Conservation (phyloP, 495 filamentous ascomycete species). For the Penicillium coprophilum region DNA sequence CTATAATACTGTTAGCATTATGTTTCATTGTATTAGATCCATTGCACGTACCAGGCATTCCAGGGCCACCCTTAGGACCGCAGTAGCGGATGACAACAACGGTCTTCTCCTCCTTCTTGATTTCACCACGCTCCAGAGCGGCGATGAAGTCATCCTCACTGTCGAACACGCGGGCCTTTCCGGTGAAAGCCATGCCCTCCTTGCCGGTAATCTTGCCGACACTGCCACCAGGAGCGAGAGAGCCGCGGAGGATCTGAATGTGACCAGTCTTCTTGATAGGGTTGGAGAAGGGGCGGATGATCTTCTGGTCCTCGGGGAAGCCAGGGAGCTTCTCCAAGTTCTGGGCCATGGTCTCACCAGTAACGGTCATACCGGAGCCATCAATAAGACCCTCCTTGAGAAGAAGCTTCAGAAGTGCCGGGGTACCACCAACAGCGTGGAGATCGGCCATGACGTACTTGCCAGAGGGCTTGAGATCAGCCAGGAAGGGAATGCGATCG, state of each 20-base stretch:
- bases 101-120: conserved; percentile 96
- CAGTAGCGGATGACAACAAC: conserved; percentile 98
- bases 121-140: conserved; percentile 74
- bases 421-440: conserved; percentile 86
- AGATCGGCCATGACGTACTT: conserved; percentile 97
- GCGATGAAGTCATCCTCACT: conserved; percentile 76
- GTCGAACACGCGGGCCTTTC: conserved; percentile 86
- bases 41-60: conserved; percentile 70
- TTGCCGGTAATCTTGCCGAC: conserved; percentile 99
- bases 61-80: conserved; percentile 91
- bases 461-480: conserved; percentile 94
- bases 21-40: background rate
- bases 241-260: conserved; percentile 93
- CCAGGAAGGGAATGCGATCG: conserved; percentile 87
- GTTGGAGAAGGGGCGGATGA: conserved; percentile 87
- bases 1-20: conserved; percentile 27
- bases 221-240: conserved; percentile 83
- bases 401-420: conserved; percentile 85
- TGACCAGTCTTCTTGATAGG: conserved; percentile 94
- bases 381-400: conserved; percentile 87
- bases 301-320: conserved; percentile 80
- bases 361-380: conserved; percentile 87
- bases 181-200: conserved; percentile 85
- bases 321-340: conserved; percentile 77
- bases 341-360: conserved; percentile 88